These are phyloP conservation scores for Solanum gandarillasii DNA, from an alignment of 257 asterid species.

Conservation along the genomic window DNA sequence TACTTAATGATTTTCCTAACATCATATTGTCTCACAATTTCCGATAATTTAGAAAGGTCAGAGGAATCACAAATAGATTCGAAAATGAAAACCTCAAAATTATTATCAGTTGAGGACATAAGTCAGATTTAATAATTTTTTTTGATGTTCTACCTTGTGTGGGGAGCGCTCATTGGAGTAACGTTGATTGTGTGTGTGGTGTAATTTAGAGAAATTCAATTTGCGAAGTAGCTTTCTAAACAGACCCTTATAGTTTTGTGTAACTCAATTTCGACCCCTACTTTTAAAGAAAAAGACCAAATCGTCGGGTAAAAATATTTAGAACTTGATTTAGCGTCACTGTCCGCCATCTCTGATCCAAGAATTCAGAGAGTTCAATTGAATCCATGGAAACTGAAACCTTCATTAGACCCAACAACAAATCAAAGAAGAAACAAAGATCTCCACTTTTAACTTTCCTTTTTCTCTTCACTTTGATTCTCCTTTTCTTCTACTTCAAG, in stretches of 20 bases:
- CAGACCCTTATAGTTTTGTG: background rate
- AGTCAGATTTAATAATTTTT: no score
- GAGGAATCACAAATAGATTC: no score
- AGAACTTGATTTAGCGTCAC: background rate
- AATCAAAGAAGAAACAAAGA: background rate
- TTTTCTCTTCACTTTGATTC: slow-evolving; percentile 5
- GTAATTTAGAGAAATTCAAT: no score
- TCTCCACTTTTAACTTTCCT: slow-evolving; percentile 7
- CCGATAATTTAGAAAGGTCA: no score
- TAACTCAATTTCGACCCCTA: background rate
- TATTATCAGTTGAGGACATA: no score
- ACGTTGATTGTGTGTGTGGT: no score
- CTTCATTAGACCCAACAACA: background rate
- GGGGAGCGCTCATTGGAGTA: no score
- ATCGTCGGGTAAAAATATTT: background rate
- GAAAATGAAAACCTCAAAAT: no score
- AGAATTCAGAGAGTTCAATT: background rate
- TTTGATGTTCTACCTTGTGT: no score
- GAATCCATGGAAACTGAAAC: background rate
- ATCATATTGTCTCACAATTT: no score
- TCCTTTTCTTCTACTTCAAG: slow-evolving; percentile 40
- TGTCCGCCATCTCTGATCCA: background rate
- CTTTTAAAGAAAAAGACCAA: background rate
- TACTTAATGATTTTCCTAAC: no score
- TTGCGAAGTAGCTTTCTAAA: background rate